phyloP scores from a whole-genome alignment of 2,329 filamentous ascomycete genomes.

The Orbilia ellipsospora region DNA sequence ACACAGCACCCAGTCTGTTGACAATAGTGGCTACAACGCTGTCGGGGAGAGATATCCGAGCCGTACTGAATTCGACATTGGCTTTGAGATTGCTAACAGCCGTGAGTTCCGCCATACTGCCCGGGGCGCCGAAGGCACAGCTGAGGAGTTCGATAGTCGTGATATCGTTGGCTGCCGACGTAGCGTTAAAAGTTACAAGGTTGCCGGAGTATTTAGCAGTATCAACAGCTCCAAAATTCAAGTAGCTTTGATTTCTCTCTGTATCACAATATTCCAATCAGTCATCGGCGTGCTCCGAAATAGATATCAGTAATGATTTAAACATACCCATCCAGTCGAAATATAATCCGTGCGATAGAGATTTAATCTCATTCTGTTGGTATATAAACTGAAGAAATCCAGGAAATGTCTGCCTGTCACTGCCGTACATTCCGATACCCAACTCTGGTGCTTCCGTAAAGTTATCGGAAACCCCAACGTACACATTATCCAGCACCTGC shows the following conservation, averaged over 20 bases:
- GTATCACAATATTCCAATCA: conserved; percentile 8
- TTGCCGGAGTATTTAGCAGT: conserved; percentile 47
- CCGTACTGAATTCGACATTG: conserved; percentile 45
- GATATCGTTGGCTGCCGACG: conserved; percentile 15
- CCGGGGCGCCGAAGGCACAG: conserved; percentile 26
- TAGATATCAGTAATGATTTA: background rate
- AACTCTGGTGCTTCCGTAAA: conserved; percentile 41
- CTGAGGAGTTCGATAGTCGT: conserved; percentile 33
- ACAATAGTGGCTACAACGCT: conserved; percentile 13
- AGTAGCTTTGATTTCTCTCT: conserved; percentile 44
- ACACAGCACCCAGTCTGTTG: conserved; percentile 9
- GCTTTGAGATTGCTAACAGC: conserved; percentile 26
- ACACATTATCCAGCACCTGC: conserved; percentile 35
- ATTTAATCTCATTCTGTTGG: conserved; percentile 36
- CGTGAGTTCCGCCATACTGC: conserved; percentile 27
- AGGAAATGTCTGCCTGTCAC: conserved; percentile 36
- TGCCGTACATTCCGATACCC: conserved; percentile 47
- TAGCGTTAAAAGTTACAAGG: conserved; percentile 43
- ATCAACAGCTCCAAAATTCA: conserved; percentile 39
- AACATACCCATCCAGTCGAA: conserved; percentile 41
- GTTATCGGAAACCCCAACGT: conserved; percentile 44
- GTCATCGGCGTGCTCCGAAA: conserved; percentile 5
- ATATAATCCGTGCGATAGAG: conserved; percentile 37
- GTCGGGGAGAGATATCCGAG: conserved; percentile 40
- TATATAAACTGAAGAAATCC: conserved; percentile 43